These are phyloP conservation scores for Tylopilus felleus DNA, from an alignment of 768 basidiomycete species.

Conservation along the genomic window DNA sequence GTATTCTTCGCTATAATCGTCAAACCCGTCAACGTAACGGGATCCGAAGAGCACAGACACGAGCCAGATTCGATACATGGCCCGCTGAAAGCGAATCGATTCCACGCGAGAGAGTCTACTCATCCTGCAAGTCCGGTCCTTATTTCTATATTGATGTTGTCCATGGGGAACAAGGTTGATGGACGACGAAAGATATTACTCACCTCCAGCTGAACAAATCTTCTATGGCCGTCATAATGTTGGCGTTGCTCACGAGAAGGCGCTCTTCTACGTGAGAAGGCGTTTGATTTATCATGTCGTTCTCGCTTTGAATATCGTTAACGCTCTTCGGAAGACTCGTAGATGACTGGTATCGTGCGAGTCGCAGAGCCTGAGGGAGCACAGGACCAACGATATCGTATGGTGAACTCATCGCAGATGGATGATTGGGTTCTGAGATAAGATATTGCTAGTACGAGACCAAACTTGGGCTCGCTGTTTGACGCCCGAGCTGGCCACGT, in stretches of 20 bases:
- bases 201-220: conserved; percentile 39
- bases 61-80: conserved; percentile 30
- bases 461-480: too few relatives aligned
- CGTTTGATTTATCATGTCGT: conserved; percentile 12
- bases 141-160: conserved; percentile 10
- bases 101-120: conserved; percentile 31
- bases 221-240: conserved; percentile 28
- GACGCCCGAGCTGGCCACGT: too few relatives aligned
- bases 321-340: neutral
- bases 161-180: too few relatives aligned
- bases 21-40: neutral
- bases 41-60: conserved; percentile 13
- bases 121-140: conserved; percentile 30
- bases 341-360: conserved; percentile 5
- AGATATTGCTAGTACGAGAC: neutral
- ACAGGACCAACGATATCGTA: conserved; percentile 27
- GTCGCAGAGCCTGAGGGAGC: conserved; percentile 25
- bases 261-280: conserved; percentile 23
- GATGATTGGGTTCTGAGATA: neutral
- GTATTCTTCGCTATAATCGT: neutral
- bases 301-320: neutral
- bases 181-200: conserved; percentile 12
- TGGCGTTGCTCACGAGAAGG: conserved; percentile 21
- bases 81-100: conserved; percentile 28
- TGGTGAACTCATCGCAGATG: neutral